A percentile compares a stretch with the other conserved stretches of the same genome.
Conservation (phyloP, 257 asterid species). For the Ehretia macrophylla region DNA sequence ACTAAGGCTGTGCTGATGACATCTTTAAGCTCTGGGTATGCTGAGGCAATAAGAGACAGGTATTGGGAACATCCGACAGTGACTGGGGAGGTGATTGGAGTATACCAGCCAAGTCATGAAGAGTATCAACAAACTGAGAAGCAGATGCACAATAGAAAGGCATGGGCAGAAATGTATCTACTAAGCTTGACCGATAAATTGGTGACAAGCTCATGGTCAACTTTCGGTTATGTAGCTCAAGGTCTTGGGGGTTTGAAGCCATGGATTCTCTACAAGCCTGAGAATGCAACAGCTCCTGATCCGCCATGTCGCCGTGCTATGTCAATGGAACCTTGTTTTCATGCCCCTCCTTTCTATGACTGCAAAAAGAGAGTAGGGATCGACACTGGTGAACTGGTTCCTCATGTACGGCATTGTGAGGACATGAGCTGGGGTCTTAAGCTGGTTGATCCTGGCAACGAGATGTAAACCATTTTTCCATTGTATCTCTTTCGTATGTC, state of each 20-base stretch:
- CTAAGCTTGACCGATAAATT: conserved; percentile 60
- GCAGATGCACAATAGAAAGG: conserved; percentile 43
- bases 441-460: conserved; percentile 27
- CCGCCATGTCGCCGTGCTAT: conserved; percentile 50
- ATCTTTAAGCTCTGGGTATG: conserved; percentile 52
- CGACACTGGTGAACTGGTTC: conserved; percentile 49
- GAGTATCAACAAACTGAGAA: conserved; percentile 51
- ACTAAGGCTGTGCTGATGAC: conserved; percentile 45
- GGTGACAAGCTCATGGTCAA: conserved; percentile 74
- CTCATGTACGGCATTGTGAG: conserved; percentile 67
- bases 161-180: conserved; percentile 71
- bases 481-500: too few relatives aligned
- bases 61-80: conserved; percentile 62
- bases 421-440: conserved; percentile 75
- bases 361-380: conserved; percentile 40
- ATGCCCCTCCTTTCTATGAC: conserved; percentile 57
- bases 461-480: too few relatives aligned
- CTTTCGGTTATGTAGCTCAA: conserved; percentile 85
- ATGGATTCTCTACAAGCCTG: conserved; percentile 63
- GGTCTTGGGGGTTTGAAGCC: conserved; percentile 74
- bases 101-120: conserved; percentile 65
- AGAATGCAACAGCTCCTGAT: conserved; percentile 39
- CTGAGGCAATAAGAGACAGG: conserved; percentile 46
- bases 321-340: conserved; percentile 79
- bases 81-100: conserved; percentile 45